A percentile compares a stretch with the other conserved stretches of the same genome.
Conservation (phyloP, 768 basidiomycete genomes). For the Auriculariales sp. region DNA sequence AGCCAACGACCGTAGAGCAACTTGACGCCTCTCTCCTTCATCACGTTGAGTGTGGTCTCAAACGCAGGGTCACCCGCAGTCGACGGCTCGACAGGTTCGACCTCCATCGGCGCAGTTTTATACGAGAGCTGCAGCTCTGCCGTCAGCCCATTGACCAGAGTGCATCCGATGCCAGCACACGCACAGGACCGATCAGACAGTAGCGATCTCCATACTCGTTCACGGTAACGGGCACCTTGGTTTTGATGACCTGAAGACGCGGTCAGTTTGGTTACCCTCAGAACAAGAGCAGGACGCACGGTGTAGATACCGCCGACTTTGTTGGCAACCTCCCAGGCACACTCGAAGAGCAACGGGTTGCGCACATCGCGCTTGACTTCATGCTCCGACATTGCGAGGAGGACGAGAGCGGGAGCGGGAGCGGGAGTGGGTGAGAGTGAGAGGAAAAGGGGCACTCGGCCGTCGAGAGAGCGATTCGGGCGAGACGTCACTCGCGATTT, state of each 20-base stretch:
- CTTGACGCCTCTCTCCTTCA: slow-evolving; percentile 87
- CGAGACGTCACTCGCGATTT: no score
- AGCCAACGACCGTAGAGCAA: slow-evolving; percentile 94
- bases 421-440: not conserved
- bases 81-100: slow-evolving; percentile 80
- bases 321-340: slow-evolving; percentile 97
- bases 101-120: slow-evolving; percentile 98
- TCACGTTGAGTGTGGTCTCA: slow-evolving; percentile 56
- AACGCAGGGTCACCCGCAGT: slow-evolving; percentile 61
- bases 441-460: not conserved
- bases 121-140: no score
- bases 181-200: slow-evolving; percentile 93
- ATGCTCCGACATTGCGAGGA: not conserved
- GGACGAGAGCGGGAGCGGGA: slow-evolving; percentile 1
- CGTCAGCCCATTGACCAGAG: no score
- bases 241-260: slow-evolving; percentile 65
- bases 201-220: slow-evolving; percentile 92
- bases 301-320: slow-evolving; percentile 34
- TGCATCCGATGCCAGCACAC: no score
- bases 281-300: not conserved
- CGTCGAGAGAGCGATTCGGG: no score
- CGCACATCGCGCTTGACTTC: slow-evolving; percentile 50
- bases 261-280: no score
- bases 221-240: slow-evolving; percentile 96
- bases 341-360: slow-evolving; percentile 78